A percentile compares a stretch with the other conserved stretches of the same genome.
Conservation (phyloP, 768 basidiomycete genomes). For the Lepiota brunneoincarnata region DNA sequence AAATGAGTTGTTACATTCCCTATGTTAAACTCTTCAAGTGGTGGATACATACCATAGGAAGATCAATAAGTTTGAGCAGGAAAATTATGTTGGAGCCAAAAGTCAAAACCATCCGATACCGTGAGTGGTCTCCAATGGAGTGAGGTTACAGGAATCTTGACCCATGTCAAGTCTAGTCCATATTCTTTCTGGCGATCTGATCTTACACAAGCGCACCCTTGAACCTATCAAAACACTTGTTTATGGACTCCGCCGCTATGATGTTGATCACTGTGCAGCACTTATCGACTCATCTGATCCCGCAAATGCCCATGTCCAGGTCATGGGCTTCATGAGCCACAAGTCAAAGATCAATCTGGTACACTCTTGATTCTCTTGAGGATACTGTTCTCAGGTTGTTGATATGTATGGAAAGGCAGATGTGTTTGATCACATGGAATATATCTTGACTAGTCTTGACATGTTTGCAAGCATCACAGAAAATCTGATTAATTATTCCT, state of each 20-base stretch:
- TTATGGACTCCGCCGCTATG: conserved; percentile 67
- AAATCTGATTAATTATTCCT: conserved; percentile 71
- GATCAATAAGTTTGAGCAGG: conserved; percentile 58
- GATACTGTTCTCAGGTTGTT: neutral
- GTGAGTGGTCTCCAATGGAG: too few relatives aligned
- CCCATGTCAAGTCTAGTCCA: conserved; percentile 45
- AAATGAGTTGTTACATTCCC: too few relatives aligned
- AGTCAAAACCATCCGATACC: conserved; percentile 52
- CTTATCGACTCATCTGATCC: conserved; percentile 45
- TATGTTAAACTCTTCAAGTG: conserved; percentile 63
- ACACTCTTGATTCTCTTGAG: conserved; percentile 14
- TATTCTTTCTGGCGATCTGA: conserved; percentile 73
- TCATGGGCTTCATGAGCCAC: conserved; percentile 64
- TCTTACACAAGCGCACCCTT: conserved; percentile 69
- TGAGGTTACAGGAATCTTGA: too few relatives aligned
- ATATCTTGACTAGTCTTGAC: conserved; percentile 64
- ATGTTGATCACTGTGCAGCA: conserved; percentile 63
- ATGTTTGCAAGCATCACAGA: conserved; percentile 72
- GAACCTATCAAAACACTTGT: conserved; percentile 70
- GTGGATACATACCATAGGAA: conserved; percentile 66
- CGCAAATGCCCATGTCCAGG: conserved; percentile 32
- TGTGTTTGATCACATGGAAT: conserved; percentile 76
- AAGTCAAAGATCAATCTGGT: conserved; percentile 70
- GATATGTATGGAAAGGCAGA: conserved; percentile 48
- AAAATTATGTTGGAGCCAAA: conserved; percentile 57